Evolutionary conservation across 805 yeast species (phyloP).

Genomic region (Saturnispora ahearnii): DNA sequence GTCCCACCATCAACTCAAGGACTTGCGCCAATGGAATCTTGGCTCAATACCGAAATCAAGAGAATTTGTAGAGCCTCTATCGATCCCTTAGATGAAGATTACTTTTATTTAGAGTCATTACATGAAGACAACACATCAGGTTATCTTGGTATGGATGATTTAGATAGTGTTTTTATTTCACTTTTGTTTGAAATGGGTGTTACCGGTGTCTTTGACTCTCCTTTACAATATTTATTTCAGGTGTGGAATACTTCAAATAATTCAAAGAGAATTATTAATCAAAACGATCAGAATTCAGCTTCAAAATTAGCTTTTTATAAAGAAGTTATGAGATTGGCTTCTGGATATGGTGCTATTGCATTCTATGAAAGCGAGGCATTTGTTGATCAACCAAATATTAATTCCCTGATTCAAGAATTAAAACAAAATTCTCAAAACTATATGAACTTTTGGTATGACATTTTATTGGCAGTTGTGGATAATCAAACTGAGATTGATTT

Average conservation of each 20-base stretch:
- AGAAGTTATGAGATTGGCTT: slow-evolving; percentile 39
- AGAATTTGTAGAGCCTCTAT: slow-evolving; percentile 30
- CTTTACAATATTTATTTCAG: slow-evolving; percentile 39
- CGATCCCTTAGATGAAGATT: slow-evolving; percentile 19
- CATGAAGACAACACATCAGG: slow-evolving; percentile 17
- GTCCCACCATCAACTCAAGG: background rate
- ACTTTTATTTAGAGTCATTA: slow-evolving; percentile 19
- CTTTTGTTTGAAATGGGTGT: slow-evolving; percentile 47
- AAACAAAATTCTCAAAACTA: slow-evolving; percentile 19
- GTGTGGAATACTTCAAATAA: slow-evolving; percentile 36
- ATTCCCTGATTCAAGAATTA: slow-evolving; percentile 21
- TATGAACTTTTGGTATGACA: slow-evolving; percentile 44
- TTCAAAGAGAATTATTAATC: slow-evolving; percentile 34
- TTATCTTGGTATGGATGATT: slow-evolving; percentile 24
- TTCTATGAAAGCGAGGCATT: slow-evolving; percentile 65
- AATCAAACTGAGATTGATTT: slow-evolving; percentile 60
- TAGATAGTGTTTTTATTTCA: slow-evolving; percentile 49
- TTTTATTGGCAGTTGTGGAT: slow-evolving; percentile 50
- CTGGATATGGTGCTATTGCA: slow-evolving; percentile 58
- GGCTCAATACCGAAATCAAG: slow-evolving; percentile 34
- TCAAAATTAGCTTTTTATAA: slow-evolving; percentile 34
- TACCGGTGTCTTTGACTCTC: slow-evolving; percentile 20
- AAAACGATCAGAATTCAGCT: slow-evolving; percentile 31
- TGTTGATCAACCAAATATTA: slow-evolving; percentile 30
- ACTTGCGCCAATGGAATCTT: slow-evolving; percentile 23